A percentile compares a stretch with the other conserved stretches of the same genome.
Evolutionary conservation across 805 yeast genomes (phyloP).

Genomic region (Wickerhamiella cacticola): DNA sequence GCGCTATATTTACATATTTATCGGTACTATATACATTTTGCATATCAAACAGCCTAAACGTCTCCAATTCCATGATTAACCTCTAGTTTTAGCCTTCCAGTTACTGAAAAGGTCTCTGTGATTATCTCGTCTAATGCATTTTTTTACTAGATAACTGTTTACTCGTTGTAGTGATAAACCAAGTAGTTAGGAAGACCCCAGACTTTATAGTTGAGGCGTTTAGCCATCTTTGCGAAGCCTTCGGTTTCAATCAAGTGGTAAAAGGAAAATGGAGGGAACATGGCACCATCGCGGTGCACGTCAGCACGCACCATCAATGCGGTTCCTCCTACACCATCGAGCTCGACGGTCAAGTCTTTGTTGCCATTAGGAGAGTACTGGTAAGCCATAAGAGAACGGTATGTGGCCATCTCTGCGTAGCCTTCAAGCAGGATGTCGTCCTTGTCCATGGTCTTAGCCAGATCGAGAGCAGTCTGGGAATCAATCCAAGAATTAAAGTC

Average conservation of each 20-base stretch:
- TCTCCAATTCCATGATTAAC: too few relatives aligned
- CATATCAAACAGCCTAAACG: too few relatives aligned
- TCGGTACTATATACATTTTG: too few relatives aligned
- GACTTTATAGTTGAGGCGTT: slow-evolving; percentile 80
- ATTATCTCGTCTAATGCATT: slow-evolving; percentile 42
- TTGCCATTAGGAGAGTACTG: slow-evolving; percentile 60
- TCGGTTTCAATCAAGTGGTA: slow-evolving; percentile 95
- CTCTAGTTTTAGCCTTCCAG: too few relatives aligned
- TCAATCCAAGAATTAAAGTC: slow-evolving; percentile 87
- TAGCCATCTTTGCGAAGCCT: slow-evolving; percentile 95
- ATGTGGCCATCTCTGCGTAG: slow-evolving; percentile 84
- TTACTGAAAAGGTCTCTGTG: too few relatives aligned
- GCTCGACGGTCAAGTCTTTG: slow-evolving; percentile 55
- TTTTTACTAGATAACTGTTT: background rate
- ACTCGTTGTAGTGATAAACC: slow-evolving; percentile 82
- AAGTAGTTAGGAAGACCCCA: slow-evolving; percentile 89
- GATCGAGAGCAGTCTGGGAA: slow-evolving; percentile 58
- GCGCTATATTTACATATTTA: too few relatives aligned
- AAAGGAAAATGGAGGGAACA: slow-evolving; percentile 98
- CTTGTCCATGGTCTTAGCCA: slow-evolving; percentile 61
- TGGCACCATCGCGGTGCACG: slow-evolving; percentile 97
- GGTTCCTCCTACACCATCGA: slow-evolving; percentile 98
- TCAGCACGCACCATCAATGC: slow-evolving; percentile 93
- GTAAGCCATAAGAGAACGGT: slow-evolving; percentile 88
- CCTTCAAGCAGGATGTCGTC: slow-evolving; percentile 96